A percentile compares a stretch with the other conserved stretches of the same genome.
These are phyloP conservation scores for Penicillium sp. DNA, from an alignment of 2,329 filamentous ascomycete species.

Conservation along the genomic window DNA sequence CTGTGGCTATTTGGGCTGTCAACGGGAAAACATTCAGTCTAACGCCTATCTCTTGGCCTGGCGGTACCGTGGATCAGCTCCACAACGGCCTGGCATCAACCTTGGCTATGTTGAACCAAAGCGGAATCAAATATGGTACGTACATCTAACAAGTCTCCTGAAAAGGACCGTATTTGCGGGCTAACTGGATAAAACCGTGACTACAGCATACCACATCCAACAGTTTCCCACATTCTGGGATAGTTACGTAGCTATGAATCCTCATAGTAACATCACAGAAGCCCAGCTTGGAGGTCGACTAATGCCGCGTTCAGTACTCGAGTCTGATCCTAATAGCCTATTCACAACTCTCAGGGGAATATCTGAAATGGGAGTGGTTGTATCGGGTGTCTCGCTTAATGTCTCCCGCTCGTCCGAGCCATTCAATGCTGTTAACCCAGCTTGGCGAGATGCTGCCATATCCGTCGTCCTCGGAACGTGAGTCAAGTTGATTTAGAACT, in stretches of 20 bases:
- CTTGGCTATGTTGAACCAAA: constrained; percentile 1
- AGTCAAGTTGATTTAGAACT: neutral
- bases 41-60: constrained; percentile 10
- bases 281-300: constrained; percentile 24
- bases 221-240: constrained; percentile 61
- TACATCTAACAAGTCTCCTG: neutral
- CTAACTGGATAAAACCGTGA: neutral
- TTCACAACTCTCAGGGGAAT: constrained; percentile 12
- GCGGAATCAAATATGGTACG: constrained; percentile 14
- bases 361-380: constrained; percentile 4
- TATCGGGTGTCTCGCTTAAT: constrained; percentile 21
- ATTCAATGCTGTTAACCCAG: constrained; percentile 20
- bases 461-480: constrained; percentile 15
- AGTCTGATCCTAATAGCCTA: constrained; percentile 8
- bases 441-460: constrained; percentile 18
- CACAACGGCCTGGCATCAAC: constrained; percentile 3
- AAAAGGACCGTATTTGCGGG: neutral
- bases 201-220: constrained; percentile 16
- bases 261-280: constrained; percentile 19
- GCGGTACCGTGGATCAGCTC: constrained; percentile 9
- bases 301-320: constrained; percentile 21
- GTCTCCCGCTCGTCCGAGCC: constrained; percentile 11
- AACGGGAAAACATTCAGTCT: constrained; percentile 6
- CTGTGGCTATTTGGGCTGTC: constrained; percentile 16
- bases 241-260: constrained; percentile 72